Base-by-base conservation (phyloP, 148 eudicot species). In the Rheum nobile region DNA sequence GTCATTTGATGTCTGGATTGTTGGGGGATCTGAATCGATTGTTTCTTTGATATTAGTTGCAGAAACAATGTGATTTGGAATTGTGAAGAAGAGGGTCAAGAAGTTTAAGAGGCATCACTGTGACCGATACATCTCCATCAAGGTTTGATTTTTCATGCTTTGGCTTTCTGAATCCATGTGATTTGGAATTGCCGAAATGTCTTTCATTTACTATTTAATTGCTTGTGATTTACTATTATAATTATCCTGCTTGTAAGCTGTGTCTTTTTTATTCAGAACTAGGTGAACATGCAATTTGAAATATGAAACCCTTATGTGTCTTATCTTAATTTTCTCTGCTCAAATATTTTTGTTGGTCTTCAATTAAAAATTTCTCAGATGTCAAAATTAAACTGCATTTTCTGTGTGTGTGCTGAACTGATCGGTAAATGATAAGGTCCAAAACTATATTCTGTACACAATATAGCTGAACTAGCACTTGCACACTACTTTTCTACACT, bases 1-100 rank as follows among this genome's bases (percentile, higher is more conserved):
- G 22, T 17, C 65, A 55, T 55, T 61, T 61, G 34, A 11, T 35
- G 7, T 28, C 2, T 4, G 35, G 8, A 57, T 24, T 57, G 65
- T 22, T 26, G 0, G 37, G 19, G 39, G 22, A 16, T 39, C 29
- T 71, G 48, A 71, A 13, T 13, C 0, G 14, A 3, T 71, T 71
- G 73, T 71, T 71, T 21, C 11, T 39, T 39, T 69, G 19, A 41
- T 41, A 71, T 9, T 22, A 39, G 28, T 14, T 71, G 48, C 28
- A 22, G 28, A 57, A 71, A 52, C 55, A 54, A 88, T 88, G 92
- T 82, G 61, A n/a, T n/a, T 74, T 90, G 17, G 75, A 74, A 84
- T 88, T 19, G 84, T 90, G 63, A 90, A 88, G 87, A 90, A 90
- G 84, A 78, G 96, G 24, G 87, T 85, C 29, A 88, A 86, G 87